A percentile compares a stretch with the other conserved stretches of the same genome.
Evolutionary conservation across 2,329 filamentous ascomycete species (phyloP).

Genomic region (Parastagonospora avenae): DNA sequence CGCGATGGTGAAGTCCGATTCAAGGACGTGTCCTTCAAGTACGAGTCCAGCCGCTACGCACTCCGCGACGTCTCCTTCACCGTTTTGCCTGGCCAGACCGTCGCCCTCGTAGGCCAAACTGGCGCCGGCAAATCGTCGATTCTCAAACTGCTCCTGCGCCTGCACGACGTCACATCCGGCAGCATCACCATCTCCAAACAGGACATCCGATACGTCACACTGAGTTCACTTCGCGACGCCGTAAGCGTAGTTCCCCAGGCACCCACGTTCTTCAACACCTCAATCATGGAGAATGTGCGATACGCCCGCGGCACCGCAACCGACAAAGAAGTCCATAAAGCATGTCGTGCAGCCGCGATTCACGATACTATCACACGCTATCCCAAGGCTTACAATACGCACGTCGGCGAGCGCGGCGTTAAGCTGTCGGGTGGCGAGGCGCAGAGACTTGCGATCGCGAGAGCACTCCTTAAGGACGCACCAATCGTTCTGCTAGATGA

Average conservation of each 20-base stretch:
- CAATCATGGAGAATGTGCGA: constrained; percentile 65
- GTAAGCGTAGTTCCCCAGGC: constrained; percentile 70
- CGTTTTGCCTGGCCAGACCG: constrained; percentile 55
- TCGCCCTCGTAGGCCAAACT: constrained; percentile 64
- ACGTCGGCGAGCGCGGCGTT: constrained; percentile 36
- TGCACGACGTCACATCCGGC: constrained; percentile 61
- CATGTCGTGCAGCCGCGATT: constrained; percentile 63
- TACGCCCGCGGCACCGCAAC: constrained; percentile 64
- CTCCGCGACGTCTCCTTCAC: constrained; percentile 55
- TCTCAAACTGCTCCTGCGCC: constrained; percentile 61
- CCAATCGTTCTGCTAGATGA: constrained; percentile 84
- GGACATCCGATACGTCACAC: constrained; percentile 61
- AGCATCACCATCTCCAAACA: constrained; percentile 60
- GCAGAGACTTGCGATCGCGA: constrained; percentile 69
- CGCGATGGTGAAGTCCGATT: constrained; percentile 11
- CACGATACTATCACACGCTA: constrained; percentile 66
- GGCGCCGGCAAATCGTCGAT: constrained; percentile 64
- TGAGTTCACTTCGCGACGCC: constrained; percentile 59
- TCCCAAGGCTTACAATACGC: constrained; percentile 41
- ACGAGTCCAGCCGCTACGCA: constrained; percentile 48
- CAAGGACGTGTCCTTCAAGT: constrained; percentile 21
- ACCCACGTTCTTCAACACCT: constrained; percentile 64
- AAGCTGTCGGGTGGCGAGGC: constrained; percentile 65
- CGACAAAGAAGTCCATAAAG: constrained; percentile 61
- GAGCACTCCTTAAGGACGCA: constrained; percentile 75